Conservation (phyloP, 2,329 filamentous ascomycete species). For the Penicillium crustosum region DNA sequence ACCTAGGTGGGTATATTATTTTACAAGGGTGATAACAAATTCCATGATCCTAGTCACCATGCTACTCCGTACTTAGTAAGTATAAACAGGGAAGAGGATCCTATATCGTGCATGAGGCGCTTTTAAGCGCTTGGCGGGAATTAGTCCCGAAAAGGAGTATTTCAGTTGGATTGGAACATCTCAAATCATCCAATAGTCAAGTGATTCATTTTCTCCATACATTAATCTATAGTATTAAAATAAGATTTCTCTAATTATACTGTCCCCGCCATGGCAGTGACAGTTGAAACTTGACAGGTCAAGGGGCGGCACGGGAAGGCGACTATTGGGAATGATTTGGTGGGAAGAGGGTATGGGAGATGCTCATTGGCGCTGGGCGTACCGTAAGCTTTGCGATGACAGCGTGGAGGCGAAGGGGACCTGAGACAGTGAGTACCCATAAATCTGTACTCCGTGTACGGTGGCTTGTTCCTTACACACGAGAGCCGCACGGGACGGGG, state of each 20-base stretch:
- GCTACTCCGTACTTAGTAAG: not conserved
- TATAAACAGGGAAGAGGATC: conserved; percentile 7
- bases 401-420: conserved; percentile 4
- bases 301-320: conserved; percentile 12
- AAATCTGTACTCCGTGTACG: not conserved
- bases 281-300: conserved; percentile 26
- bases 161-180: not conserved
- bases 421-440: too few species aligned
- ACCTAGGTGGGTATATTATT: not conserved
- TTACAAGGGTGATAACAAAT: not conserved
- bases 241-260: not conserved
- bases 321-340: conserved; percentile 24
- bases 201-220: not conserved
- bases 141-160: not conserved
- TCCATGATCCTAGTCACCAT: not conserved
- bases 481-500: conserved; percentile 15
- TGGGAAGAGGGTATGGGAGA: not conserved
- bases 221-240: not conserved
- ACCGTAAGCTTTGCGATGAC: not conserved
- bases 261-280: conserved; percentile 9
- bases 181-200: not conserved
- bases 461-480: conserved; percentile 12
- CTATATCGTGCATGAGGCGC: conserved; percentile 24
- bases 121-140: conserved; percentile 13
- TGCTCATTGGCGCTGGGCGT: conserved; percentile 11